A percentile compares a stretch with the other conserved stretches of the same genome.
These are phyloP conservation scores for Skeletonema costatum DNA, from an alignment of 108 stramenopile species.

Conservation along the genomic window DNA sequence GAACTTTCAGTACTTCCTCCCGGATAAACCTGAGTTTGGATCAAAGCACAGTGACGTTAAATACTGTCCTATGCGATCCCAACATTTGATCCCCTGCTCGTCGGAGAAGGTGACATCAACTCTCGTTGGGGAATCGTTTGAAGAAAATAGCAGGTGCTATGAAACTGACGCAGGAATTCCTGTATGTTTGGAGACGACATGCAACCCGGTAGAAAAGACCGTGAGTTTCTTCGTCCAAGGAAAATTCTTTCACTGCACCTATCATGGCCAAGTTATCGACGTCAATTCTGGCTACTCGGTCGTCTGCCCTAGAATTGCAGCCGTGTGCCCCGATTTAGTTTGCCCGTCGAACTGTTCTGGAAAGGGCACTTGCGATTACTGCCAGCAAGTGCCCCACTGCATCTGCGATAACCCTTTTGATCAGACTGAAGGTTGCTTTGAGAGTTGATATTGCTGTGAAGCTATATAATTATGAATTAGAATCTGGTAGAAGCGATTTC, in stretches of 20 bases:
- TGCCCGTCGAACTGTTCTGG: constrained; percentile 51
- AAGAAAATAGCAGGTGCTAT: constrained; percentile 40
- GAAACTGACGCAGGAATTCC: constrained; percentile 33
- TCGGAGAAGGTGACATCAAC: constrained; percentile 26
- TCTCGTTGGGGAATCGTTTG: constrained; percentile 30
- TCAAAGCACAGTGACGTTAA: constrained; percentile 25
- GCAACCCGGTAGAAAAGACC: constrained; percentile 47
- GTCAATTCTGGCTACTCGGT: constrained; percentile 23
- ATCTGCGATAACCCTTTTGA: constrained; percentile 43
- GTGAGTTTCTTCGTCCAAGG: constrained; percentile 40
- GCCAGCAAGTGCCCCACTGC: constrained; percentile 29
- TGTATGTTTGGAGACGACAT: constrained; percentile 43
- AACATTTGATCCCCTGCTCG: constrained; percentile 38
- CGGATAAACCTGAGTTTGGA: constrained; percentile 32
- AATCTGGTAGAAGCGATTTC: too few species aligned
- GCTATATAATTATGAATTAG: too few species aligned
- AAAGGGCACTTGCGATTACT: constrained; percentile 49
- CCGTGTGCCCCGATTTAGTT: constrained; percentile 47
- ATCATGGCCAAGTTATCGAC: constrained; percentile 43
- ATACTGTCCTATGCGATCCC: constrained; percentile 42
- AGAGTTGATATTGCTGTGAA: too few species aligned
- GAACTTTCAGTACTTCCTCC: constrained; percentile 27
- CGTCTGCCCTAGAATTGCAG: constrained; percentile 36
- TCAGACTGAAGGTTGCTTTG: constrained; percentile 38
- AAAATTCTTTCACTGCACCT: constrained; percentile 42